Percentiles rank a stretch among this genome's conserved stretches.
Conservation (phyloP, 257 asterid species). For the Solanum ossicruentum region DNA sequence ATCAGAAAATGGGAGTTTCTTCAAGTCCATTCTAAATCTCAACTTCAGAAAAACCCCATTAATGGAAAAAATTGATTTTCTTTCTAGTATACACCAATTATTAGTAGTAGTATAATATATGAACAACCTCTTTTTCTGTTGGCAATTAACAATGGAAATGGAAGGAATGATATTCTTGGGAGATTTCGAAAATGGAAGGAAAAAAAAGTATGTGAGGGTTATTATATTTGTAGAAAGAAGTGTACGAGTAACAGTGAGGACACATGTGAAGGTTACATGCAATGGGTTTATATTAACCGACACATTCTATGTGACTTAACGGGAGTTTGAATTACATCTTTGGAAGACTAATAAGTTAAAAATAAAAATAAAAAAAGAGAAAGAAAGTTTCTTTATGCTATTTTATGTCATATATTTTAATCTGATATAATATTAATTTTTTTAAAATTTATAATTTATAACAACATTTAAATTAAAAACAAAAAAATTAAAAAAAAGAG, state of each 20-base stretch:
- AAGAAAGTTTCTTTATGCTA: too few species aligned
- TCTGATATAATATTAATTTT: too few species aligned
- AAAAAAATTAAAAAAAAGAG: too few species aligned
- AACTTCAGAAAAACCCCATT: neutral
- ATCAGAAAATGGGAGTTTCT: constrained; percentile 37
- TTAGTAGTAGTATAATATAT: neutral
- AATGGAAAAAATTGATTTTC: neutral
- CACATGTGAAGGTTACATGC: neutral
- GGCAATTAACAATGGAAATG: constrained; percentile 16
- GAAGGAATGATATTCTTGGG: neutral
- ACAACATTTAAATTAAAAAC: too few species aligned
- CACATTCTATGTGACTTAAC: neutral
- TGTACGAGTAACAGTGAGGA: neutral
- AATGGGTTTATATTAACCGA: neutral
- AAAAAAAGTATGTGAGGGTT: neutral
- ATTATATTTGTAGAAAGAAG: neutral
- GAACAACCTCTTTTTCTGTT: neutral
- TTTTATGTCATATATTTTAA: too few species aligned
- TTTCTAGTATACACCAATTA: neutral
- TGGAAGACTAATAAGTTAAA: too few species aligned
- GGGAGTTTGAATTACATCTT: neutral
- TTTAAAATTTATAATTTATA: too few species aligned
- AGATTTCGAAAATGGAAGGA: neutral
- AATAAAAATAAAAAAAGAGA: too few species aligned
- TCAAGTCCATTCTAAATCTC: constrained; percentile 34